Evolutionary conservation across 2,329 filamentous ascomycete genomes (phyloP), one percentile per base, ranked within the genome.

Genomic region (Blastomyces percursus): DNA sequence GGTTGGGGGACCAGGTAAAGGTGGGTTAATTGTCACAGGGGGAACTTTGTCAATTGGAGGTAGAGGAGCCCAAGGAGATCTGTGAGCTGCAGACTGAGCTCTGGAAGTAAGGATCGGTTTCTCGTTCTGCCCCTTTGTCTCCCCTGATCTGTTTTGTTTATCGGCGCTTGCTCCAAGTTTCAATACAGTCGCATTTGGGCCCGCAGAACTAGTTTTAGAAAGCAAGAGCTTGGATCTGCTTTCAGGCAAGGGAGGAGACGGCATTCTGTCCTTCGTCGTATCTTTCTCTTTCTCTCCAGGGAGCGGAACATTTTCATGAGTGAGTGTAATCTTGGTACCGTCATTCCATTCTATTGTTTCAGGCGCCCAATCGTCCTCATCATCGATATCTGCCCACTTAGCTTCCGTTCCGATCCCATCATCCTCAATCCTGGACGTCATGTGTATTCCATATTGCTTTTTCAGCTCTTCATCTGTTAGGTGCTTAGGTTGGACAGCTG

Each of bases 41-140:
- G 91, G 85, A 0, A 88, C 83, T 72, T 87, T 93, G 12, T 96
- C 91, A 7, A 96, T 84, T 0, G 91, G 90, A 16, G 93, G 93
- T 35, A 97, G 77, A 42, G 87, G 73, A 30, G 93, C 93, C 93
- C 93, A 97, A 3, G 93, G 93, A 3, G 92, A 96, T 72, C 96
- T 96, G 32, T 91, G 88, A 0, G 86, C 81, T 9, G 87, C 83
- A 35, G 76, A 76, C 32, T 74, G 71, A 59, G 72, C 75, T 61
- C 76, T 77, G 8, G 75, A 75, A 27, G 74, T 78, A 30, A 83
- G 71, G 0, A 78, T 79, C 14, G 79, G 76, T 69, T 82, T 85
- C 21, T 84, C 82, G 38, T 76, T 77, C 16, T 78, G 73, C n/a
- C 79, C 80, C 67, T 81, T 83, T 4, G 77, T 71, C 14, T 71